A percentile compares a stretch with the other conserved stretches of the same genome.
These are phyloP conservation scores for Euryodendron excelsum DNA, from an alignment of 148 eudicot species.

Conservation along the genomic window DNA sequence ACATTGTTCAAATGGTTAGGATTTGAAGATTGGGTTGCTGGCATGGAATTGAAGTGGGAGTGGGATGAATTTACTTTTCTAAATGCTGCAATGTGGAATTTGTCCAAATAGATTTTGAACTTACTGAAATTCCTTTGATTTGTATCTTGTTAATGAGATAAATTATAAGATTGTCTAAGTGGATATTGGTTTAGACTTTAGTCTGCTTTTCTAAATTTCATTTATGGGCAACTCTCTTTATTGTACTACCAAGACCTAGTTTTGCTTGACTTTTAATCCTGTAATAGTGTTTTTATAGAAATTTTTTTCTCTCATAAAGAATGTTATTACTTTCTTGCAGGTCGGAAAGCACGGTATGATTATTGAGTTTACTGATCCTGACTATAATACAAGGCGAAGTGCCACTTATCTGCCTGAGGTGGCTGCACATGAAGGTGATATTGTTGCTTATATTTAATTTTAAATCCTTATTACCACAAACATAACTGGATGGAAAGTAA, in stretches of 20 bases:
- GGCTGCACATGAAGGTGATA: constrained; percentile 86
- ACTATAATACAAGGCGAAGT: constrained; percentile 60
- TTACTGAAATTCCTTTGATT: not conserved
- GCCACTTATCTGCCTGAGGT: constrained; percentile 97
- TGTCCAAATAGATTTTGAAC: not conserved
- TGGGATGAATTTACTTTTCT: not conserved
- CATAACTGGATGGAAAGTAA: not conserved
- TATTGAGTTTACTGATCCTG: constrained; percentile 92
- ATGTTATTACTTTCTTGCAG: constrained; percentile 37
- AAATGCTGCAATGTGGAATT: not conserved
- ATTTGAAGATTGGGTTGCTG: not conserved
- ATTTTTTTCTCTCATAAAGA: not conserved
- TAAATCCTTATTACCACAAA: not conserved
- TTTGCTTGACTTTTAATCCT: not conserved
- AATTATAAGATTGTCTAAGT: not conserved
- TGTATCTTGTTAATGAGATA: not conserved
- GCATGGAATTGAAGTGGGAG: not conserved
- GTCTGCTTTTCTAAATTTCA: not conserved
- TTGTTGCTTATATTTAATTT: constrained; percentile 1
- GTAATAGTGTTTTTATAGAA: not conserved
- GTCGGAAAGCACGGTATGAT: constrained; percentile 92
- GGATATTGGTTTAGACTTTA: not conserved
- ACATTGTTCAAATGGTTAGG: not conserved
- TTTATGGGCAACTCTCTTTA: not conserved
- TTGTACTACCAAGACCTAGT: not conserved